Conservation (phyloP, 2,329 filamentous ascomycete species). For the Helotiales sp. region DNA sequence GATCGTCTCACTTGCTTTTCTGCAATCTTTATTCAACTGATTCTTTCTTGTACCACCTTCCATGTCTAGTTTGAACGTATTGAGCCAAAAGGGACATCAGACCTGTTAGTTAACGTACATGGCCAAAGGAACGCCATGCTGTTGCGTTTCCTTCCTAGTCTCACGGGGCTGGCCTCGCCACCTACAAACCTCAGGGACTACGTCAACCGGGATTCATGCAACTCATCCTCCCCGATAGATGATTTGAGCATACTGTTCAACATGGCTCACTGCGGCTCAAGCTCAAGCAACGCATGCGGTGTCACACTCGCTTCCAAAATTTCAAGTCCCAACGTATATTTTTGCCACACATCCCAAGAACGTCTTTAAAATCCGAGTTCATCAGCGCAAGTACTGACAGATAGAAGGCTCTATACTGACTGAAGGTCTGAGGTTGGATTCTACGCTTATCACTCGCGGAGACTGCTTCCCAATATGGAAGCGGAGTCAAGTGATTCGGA, state of each 20-base stretch:
- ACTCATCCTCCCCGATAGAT: neutral
- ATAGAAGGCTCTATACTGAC: neutral
- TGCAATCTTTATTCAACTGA: too few species aligned
- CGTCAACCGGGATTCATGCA: neutral
- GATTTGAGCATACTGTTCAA: neutral
- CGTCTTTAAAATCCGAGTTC: neutral
- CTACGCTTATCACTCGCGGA: neutral
- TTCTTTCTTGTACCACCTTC: too few species aligned
- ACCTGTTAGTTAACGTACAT: too few species aligned
- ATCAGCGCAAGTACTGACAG: neutral
- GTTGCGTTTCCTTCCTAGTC: neutral
- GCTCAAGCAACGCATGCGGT: neutral
- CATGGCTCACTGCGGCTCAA: neutral
- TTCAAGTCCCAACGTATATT: too few species aligned
- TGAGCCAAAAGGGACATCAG: too few species aligned
- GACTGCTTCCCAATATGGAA: neutral
- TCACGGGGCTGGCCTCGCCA: neutral
- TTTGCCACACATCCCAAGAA: too few species aligned
- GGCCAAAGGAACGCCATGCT: too few species aligned
- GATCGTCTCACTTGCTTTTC: too few species aligned
- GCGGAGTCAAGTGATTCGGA: neutral
- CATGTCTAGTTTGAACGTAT: too few species aligned
- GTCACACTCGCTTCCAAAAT: neutral
- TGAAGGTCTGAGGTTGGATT: neutral
- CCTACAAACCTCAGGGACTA: neutral